These are phyloP conservation scores for Amorphotheca resinae DNA, from an alignment of 495 filamentous ascomycete genomes.

Conservation along the genomic window DNA sequence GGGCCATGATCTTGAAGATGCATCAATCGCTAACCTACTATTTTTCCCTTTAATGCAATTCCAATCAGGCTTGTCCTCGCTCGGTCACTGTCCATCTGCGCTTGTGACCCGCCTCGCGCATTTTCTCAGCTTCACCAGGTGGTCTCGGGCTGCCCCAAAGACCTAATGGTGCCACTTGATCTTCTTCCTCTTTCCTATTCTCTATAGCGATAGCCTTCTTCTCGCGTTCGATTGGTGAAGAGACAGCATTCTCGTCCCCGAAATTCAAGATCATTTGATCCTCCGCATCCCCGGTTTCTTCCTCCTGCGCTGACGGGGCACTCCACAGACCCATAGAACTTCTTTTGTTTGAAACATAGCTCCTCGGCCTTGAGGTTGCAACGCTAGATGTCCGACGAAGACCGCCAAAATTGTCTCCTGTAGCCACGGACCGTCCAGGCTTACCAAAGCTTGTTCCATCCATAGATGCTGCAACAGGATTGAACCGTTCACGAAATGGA, in stretches of 20 bases:
- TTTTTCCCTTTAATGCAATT: too few species aligned
- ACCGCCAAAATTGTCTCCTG: conserved; percentile 15
- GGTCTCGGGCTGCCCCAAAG: conserved; percentile 18
- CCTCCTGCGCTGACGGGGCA: conserved; percentile 22
- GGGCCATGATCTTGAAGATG: too few species aligned
- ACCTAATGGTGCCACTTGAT: conserved; percentile 20
- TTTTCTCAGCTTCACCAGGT: conserved; percentile 15
- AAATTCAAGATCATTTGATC: conserved; percentile 36
- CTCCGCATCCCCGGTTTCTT: conserved; percentile 27
- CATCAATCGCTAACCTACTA: too few species aligned
- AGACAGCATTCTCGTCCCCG: conserved; percentile 11
- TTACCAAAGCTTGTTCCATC: conserved; percentile 14
- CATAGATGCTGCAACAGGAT: conserved; percentile 18
- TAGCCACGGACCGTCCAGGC: conserved; percentile 12
- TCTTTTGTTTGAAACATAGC: conserved; percentile 8
- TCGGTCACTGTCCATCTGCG: conserved; percentile 23
- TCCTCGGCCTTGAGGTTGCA: conserved; percentile 11
- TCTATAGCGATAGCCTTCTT: neutral
- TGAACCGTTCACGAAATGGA: conserved; percentile 12
- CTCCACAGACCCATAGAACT: conserved; percentile 23
- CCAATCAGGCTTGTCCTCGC: conserved; percentile 36
- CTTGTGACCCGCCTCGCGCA: conserved; percentile 16
- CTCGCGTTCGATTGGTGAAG: neutral
- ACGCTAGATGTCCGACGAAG: conserved; percentile 18
- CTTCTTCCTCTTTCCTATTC: conserved; percentile 15